Conservation (phyloP, 2,329 filamentous ascomycete genomes). For the Diatrype stigma region DNA sequence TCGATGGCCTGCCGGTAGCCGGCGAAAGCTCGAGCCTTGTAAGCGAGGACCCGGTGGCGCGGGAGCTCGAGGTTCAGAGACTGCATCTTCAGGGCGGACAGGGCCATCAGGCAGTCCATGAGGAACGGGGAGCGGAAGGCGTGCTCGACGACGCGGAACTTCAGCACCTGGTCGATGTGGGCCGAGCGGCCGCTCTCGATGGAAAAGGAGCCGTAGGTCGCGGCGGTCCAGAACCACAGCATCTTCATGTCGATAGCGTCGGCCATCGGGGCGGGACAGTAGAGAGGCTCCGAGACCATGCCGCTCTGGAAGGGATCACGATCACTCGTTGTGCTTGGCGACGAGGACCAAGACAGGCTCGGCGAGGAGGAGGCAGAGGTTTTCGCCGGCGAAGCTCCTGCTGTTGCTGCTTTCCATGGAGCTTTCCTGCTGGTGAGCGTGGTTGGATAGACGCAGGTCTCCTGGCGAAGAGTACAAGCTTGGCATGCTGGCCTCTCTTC, state of each 20-base stretch:
- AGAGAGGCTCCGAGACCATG: slow-evolving; percentile 33
- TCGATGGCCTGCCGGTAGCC: slow-evolving; percentile 51
- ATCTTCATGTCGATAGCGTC: slow-evolving; percentile 46
- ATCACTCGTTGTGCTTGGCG: too few relatives aligned
- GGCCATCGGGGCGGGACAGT: slow-evolving; percentile 29
- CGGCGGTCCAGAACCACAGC: slow-evolving; percentile 50
- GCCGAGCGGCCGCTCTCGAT: slow-evolving; percentile 31
- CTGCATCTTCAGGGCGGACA: slow-evolving; percentile 47
- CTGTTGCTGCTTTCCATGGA: background rate
- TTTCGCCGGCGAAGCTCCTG: background rate
- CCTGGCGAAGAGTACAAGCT: slow-evolving; percentile 43
- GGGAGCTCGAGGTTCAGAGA: slow-evolving; percentile 36
- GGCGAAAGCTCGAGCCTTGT: slow-evolving; percentile 46
- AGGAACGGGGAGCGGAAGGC: slow-evolving; percentile 51
- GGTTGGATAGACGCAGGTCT: slow-evolving; percentile 43
- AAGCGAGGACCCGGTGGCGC: slow-evolving; percentile 34
- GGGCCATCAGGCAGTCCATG: slow-evolving; percentile 50
- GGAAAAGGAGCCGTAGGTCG: slow-evolving; percentile 44
- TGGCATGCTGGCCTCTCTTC: slow-evolving; percentile 47
- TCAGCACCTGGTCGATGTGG: slow-evolving; percentile 39
- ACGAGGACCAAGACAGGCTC: background rate
- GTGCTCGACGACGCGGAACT: slow-evolving; percentile 42
- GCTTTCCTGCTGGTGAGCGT: slow-evolving; percentile 6
- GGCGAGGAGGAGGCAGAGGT: background rate
- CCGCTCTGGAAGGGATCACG: slow-evolving; percentile 7